phyloP scores from a whole-genome alignment of 331 rosid genomes.

The Malus hybrid region DNA sequence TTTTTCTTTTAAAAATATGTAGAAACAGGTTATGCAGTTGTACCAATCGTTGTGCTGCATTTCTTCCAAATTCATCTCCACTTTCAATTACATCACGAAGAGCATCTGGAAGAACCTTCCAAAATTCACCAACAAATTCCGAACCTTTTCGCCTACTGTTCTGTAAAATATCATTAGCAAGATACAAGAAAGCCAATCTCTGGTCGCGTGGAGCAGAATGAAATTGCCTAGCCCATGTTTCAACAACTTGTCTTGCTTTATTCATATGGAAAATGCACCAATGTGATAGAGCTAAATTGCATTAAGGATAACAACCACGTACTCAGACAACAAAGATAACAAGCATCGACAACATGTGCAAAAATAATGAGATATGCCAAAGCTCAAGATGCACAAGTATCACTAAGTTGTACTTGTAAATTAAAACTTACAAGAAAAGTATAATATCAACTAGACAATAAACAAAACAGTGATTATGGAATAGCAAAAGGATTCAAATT shows the following conservation, averaged over 20 bases:
- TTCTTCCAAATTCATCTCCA: constrained; percentile 79
- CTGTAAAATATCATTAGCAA: constrained; percentile 97
- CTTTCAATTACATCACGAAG: constrained; percentile 68
- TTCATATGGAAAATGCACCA: constrained; percentile 99
- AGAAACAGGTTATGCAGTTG: neutral
- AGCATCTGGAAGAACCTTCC: constrained; percentile 97
- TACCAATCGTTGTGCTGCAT: constrained; percentile 88
- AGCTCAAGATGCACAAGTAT: neutral
- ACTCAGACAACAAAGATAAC: constrained; percentile 11
- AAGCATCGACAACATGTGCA: neutral
- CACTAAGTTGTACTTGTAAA: neutral
- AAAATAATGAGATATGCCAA: neutral
- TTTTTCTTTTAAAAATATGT: neutral
- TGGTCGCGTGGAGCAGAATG: constrained; percentile 81
- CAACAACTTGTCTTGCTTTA: constrained; percentile 97
- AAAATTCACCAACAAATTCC: constrained; percentile 96
- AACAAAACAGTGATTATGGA: neutral
- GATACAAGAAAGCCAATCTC: constrained; percentile 86
- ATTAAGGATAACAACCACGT: constrained; percentile 49
- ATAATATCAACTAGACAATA: neutral
- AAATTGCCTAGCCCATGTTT: constrained; percentile 92
- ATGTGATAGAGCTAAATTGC: constrained; percentile 76
- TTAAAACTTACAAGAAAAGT: neutral
- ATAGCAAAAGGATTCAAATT: neutral
- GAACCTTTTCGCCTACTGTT: constrained; percentile 97